Base-by-base conservation (phyloP, 352 stramenopile genomes). In the Pythium diclinum region DNA sequence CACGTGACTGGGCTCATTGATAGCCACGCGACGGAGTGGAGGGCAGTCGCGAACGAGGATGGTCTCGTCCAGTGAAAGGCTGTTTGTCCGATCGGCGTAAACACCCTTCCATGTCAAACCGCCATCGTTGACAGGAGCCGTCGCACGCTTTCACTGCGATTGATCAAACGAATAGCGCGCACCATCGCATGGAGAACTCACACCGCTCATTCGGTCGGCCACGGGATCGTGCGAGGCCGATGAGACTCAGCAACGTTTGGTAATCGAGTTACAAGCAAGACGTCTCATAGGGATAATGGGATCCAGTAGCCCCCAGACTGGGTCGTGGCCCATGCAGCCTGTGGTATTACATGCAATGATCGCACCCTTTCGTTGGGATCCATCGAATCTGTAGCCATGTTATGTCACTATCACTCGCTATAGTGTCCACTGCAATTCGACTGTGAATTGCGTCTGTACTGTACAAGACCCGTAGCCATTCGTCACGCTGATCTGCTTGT, bases 401-500 rank as follows among this genome's bases (percentile, higher is more conserved):
- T 46, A 46, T 16, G 38, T 46, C 38, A 46, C 34, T 42, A 42
- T 16, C 19, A 16, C 38, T 46, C 38, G 1, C 3, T 46, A 7
- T 6, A 46, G 38, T 46, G 38, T 4, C 38, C 25, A 16, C 38
- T n/a, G 10, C 38, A 19, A 46, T 46, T 46, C 38, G 11, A 1
- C 4, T 7, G 6, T 46, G 38, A 46, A 46, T 46, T 16, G 38
- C 10, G n/a, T 46, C 38, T 3, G 25, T 36, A 34, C 33, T 11
- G 33, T 36, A 36, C 7, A 11, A 5, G 14, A 23, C 13, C 7
- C 40, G 40, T 30, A 51, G 44, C 44, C 44, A 51, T 51, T 51
- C 44, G 44, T 51, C 44, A 51, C 44, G 17, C 19, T 23, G 44
- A 51, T 51, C 44, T 51, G 44, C 19, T 3, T 51, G 44, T 51